A percentile compares a stretch with the other conserved stretches of the same genome.
These are phyloP conservation scores for Dactylonectria estremocensis DNA, from an alignment of 2,329 filamentous ascomycete genomes.

Conservation along the genomic window DNA sequence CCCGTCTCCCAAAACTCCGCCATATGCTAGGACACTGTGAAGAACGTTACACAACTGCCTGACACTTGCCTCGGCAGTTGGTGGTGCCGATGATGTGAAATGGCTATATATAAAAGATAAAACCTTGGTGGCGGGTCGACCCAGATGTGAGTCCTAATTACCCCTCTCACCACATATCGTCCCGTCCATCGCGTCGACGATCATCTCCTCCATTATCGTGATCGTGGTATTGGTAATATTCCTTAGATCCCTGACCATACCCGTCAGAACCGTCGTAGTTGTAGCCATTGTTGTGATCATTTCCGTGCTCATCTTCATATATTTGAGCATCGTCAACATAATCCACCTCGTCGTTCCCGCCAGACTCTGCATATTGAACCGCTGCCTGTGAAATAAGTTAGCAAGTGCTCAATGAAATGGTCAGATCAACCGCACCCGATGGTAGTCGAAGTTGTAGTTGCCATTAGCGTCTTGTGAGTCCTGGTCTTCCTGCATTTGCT, in stretches of 20 bases:
- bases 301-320: slow-evolving; percentile 67
- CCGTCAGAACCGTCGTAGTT: slow-evolving; percentile 57
- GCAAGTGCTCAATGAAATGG: neutral
- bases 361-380: slow-evolving; percentile 63
- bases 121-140: slow-evolving; percentile 34
- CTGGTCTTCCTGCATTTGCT: slow-evolving; percentile 61
- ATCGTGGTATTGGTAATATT: slow-evolving; percentile 59
- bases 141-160: slow-evolving; percentile 9
- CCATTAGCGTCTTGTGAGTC: slow-evolving; percentile 64
- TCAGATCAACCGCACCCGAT: slow-evolving; percentile 59
- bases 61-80: slow-evolving; percentile 38
- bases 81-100: slow-evolving; percentile 37
- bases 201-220: slow-evolving; percentile 54
- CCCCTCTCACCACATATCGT: slow-evolving; percentile 62
- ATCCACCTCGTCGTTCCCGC: slow-evolving; percentile 60
- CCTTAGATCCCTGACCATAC: slow-evolving; percentile 58
- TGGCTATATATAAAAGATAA: slow-evolving; percentile 43
- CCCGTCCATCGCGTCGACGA: slow-evolving; percentile 53
- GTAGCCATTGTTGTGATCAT: slow-evolving; percentile 56
- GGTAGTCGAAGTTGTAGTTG: slow-evolving; percentile 69
- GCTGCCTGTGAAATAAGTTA: slow-evolving; percentile 53
- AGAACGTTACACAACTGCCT: slow-evolving; percentile 44
- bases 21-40: slow-evolving; percentile 52
- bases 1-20: slow-evolving; percentile 53
- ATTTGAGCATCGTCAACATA: slow-evolving; percentile 69